Percentiles rank a stretch among this genome's conserved stretches.
phyloP scores from a whole-genome alignment of 768 basidiomycete species.

The Tylopilus cervinicoccineus region DNA sequence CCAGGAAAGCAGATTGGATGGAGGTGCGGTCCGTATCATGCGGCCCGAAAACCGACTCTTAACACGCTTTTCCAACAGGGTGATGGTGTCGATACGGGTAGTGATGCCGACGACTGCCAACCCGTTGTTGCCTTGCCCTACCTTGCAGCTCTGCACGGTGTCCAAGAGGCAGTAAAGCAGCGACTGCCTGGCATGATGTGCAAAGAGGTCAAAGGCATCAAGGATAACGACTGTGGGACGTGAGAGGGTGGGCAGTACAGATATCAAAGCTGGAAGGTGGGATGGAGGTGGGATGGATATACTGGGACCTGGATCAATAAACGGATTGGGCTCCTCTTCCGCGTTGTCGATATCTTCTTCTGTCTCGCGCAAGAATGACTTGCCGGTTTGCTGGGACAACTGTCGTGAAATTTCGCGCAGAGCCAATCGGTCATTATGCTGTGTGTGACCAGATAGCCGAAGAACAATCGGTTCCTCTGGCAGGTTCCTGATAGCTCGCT shows the following conservation, averaged over 20 bases:
- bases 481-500: constrained; percentile 49
- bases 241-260: constrained; percentile 70
- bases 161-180: constrained; percentile 94
- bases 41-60: constrained; percentile 96
- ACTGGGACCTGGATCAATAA: constrained; percentile 37
- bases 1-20: constrained; percentile 47
- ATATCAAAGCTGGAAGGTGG: constrained; percentile 70
- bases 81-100: constrained; percentile 81
- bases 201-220: constrained; percentile 93
- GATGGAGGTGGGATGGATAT: constrained; percentile 57
- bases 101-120: constrained; percentile 86
- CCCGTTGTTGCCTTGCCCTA: constrained; percentile 56
- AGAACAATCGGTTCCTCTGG: constrained; percentile 62
- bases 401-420: constrained; percentile 90
- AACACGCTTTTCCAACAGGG: constrained; percentile 90
- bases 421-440: constrained; percentile 85
- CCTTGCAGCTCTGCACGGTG: constrained; percentile 82
- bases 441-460: constrained; percentile 80
- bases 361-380: constrained; percentile 42
- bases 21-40: constrained; percentile 73
- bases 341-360: constrained; percentile 29
- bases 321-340: constrained; percentile 46
- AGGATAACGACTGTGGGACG: constrained; percentile 81
- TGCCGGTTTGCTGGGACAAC: constrained; percentile 71
- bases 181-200: constrained; percentile 86